A percentile compares a stretch with the other conserved stretches of the same genome.
phyloP scores from a whole-genome alignment of 306 rosid species.

The Ziziphus jujuba region DNA sequence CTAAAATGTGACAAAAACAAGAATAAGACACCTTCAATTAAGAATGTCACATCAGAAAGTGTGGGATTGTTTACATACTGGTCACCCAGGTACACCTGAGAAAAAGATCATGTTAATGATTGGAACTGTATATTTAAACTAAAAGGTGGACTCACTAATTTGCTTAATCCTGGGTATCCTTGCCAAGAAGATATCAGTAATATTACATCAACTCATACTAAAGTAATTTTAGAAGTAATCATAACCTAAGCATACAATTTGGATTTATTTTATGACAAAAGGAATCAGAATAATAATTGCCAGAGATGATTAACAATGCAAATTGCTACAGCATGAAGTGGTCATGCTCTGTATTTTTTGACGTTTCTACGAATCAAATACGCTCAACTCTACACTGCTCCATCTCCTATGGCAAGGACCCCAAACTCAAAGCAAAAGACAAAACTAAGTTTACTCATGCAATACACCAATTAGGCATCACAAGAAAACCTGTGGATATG shows the following conservation, averaged over 20 bases:
- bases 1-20: conserved; percentile 2
- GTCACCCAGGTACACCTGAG: conserved; percentile 82
- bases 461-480: conserved; percentile 9
- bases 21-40: conserved; percentile 65
- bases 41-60: conserved; percentile 73
- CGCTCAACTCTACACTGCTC: too few species aligned
- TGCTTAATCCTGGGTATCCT: neutral
- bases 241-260: neutral
- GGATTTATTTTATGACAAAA: too few species aligned
- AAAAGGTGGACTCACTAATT: neutral
- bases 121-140: neutral
- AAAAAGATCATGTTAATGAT: neutral
- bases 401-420: too few species aligned
- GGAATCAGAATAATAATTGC: too few species aligned
- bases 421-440: conserved; percentile 7
- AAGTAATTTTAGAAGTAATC: neutral
- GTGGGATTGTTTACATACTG: conserved; percentile 62
- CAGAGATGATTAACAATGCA: too few species aligned
- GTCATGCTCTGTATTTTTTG: too few species aligned
- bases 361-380: too few species aligned
- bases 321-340: too few species aligned
- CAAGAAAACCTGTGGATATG: conserved; percentile 64
- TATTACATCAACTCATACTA: neutral
- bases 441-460: neutral
- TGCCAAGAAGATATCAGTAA: neutral